Percentiles rank a stretch among this genome's conserved stretches.
Evolutionary conservation across 768 basidiomycete species (phyloP).

Genomic region (Steccherinum ochraceum): DNA sequence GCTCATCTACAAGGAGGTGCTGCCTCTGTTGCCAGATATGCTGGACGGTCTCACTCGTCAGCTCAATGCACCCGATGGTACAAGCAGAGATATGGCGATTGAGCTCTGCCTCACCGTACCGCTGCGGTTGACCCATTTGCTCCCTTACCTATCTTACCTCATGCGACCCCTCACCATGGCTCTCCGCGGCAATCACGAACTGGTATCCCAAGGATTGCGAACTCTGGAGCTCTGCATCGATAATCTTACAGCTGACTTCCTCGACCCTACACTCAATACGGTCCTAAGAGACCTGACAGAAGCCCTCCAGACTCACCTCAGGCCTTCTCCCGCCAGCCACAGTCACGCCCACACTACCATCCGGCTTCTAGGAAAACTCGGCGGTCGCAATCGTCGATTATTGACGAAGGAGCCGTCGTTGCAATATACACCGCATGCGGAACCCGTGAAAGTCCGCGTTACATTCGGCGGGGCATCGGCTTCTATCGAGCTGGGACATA

Average conservation of each 20-base stretch:
- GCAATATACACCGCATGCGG: conserved; percentile 61
- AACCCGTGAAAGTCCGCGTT: conserved; percentile 63
- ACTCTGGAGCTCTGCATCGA: conserved; percentile 99
- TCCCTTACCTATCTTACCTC: conserved; percentile 90
- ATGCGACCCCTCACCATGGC: conserved; percentile 96
- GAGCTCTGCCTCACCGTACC: conserved; percentile 97
- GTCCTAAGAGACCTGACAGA: conserved; percentile 93
- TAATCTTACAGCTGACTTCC: conserved; percentile 95
- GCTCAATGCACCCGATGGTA: conserved; percentile 77
- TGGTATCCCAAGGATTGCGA: conserved; percentile 90
- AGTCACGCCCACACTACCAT: conserved; percentile 91
- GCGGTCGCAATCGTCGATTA: conserved; percentile 87
- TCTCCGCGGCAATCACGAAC: conserved; percentile 77
- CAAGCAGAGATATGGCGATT: conserved; percentile 85
- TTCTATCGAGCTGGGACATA: conserved; percentile 59
- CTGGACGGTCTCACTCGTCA: conserved; percentile 91
- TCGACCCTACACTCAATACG: conserved; percentile 91
- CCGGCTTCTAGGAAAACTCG: conserved; percentile 93
- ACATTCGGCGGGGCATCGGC: conserved; percentile 67
- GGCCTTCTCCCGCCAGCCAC: conserved; percentile 84
- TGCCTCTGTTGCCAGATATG: conserved; percentile 95
- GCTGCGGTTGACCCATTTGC: conserved; percentile 87
- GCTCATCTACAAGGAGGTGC: conserved; percentile 89
- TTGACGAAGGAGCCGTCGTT: conserved; percentile 76
- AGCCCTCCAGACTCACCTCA: conserved; percentile 85